These are phyloP conservation scores for Pythium folliculosum DNA, from an alignment of 352 stramenopile species.

Conservation along the genomic window DNA sequence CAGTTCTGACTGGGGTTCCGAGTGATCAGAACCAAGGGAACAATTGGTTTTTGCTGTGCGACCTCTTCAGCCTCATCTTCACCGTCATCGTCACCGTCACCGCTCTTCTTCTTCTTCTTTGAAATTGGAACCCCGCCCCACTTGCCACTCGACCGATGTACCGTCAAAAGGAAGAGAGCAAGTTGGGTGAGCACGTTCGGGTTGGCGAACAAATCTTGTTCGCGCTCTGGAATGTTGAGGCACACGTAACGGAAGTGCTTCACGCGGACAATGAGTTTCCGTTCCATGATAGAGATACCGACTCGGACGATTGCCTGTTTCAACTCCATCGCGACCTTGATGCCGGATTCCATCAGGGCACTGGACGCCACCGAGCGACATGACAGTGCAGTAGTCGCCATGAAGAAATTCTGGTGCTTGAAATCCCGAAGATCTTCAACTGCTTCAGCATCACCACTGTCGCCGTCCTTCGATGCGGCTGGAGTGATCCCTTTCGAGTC, in stretches of 20 bases:
- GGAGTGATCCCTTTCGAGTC: conserved; percentile 36
- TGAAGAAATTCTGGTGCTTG: conserved; percentile 79
- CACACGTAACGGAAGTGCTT: conserved; percentile 98
- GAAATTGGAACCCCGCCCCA: conserved; percentile 68
- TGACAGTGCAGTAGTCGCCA: conserved; percentile 70
- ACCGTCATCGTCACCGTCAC: conserved; percentile 31
- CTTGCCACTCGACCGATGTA: conserved; percentile 95
- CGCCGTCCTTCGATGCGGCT: conserved; percentile 25
- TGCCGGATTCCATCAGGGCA: conserved; percentile 90
- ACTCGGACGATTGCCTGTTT: conserved; percentile 94
- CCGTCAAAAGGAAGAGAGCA: conserved; percentile 93
- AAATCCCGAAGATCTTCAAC: conserved; percentile 50
- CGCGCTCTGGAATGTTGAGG: conserved; percentile 82
- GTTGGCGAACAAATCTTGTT: conserved; percentile 92
- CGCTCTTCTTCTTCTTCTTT: conserved; percentile 35
- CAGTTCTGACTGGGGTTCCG: conserved; percentile 90
- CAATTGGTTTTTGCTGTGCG: conserved; percentile 52
- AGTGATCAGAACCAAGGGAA: conserved; percentile 78
- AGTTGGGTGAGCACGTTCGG: conserved; percentile 93
- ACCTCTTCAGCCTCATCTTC: conserved; percentile 30
- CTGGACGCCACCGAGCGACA: conserved; percentile 71
- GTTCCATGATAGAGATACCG: conserved; percentile 94
- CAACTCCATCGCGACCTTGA: conserved; percentile 94
- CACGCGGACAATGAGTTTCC: conserved; percentile 92
- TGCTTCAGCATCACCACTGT: conserved; percentile 28